Evolutionary conservation across 2,329 filamentous ascomycete genomes (phyloP).

Genomic region (Cryphonectria nitschkei): DNA sequence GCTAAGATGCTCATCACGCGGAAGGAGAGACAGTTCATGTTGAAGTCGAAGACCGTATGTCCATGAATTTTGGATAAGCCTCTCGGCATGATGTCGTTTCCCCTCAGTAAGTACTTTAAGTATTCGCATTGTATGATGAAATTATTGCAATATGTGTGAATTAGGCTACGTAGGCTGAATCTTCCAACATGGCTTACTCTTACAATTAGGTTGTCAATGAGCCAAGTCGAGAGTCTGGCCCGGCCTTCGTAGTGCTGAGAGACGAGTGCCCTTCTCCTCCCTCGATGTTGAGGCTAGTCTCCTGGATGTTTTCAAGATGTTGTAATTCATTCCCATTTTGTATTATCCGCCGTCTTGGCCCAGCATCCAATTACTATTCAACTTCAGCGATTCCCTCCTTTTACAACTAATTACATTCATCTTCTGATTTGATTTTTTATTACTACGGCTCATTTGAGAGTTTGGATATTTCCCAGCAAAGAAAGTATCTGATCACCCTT

Average conservation of each 20-base stretch:
- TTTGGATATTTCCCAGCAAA: not conserved
- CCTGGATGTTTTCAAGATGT: no score
- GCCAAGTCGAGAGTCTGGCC: conserved; percentile 18
- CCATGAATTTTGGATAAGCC: not conserved
- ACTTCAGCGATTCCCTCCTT: no score
- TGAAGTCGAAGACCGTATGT: not conserved
- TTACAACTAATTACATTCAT: no score
- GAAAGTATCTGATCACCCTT: not conserved
- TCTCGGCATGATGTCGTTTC: no score
- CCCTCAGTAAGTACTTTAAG: no score
- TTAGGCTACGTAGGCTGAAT: conserved; percentile 5
- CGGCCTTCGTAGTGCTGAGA: conserved; percentile 5
- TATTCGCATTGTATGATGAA: no score
- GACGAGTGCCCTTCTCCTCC: not conserved
- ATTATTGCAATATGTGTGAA: not conserved
- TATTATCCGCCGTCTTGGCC: no score
- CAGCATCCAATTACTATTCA: no score
- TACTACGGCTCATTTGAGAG: no score
- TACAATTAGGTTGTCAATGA: conserved; percentile 13
- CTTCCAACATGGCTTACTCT: conserved; percentile 10
- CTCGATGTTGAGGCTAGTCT: no score
- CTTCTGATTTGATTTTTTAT: no score
- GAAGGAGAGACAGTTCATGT: not conserved
- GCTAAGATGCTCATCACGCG: not conserved
- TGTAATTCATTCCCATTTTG: no score